phyloP scores from a whole-genome alignment of 2,329 filamentous ascomycete genomes.

The Diplodia intermedia region DNA sequence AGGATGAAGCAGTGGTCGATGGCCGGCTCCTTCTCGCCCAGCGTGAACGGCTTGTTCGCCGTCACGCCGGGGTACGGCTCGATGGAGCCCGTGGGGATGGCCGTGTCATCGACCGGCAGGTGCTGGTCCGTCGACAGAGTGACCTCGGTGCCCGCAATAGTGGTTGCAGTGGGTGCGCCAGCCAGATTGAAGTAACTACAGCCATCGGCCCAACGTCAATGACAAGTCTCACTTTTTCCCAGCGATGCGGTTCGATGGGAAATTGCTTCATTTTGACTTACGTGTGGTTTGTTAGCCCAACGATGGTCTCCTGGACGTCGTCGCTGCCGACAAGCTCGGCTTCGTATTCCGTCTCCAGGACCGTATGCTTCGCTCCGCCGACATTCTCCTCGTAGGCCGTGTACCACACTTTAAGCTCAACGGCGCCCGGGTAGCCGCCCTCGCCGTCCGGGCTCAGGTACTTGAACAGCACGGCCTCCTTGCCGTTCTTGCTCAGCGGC shows the following conservation, averaged over 20 bases:
- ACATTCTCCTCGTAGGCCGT: conserved; percentile 72
- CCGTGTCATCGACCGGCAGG: conserved; percentile 73
- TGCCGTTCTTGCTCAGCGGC: conserved; percentile 59
- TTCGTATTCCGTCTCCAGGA: conserved; percentile 89
- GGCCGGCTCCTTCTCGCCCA: conserved; percentile 73
- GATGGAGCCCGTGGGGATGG: conserved; percentile 76
- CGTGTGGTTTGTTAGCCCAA: conserved; percentile 97
- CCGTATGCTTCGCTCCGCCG: conserved; percentile 68
- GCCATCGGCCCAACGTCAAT: neutral
- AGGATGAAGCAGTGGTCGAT: conserved; percentile 93
- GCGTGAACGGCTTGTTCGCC: conserved; percentile 71
- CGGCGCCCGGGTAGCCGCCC: conserved; percentile 86
- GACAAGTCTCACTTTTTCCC: neutral
- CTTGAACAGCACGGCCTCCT: conserved; percentile 52
- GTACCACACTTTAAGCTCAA: conserved; percentile 80
- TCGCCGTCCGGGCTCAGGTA: conserved; percentile 78
- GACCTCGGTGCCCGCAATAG: conserved; percentile 68
- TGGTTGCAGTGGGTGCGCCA: conserved; percentile 56
- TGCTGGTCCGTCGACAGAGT: conserved; percentile 67
- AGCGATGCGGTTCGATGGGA: conserved; percentile 8
- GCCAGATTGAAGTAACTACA: conserved; percentile 72
- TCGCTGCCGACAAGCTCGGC: conserved; percentile 74
- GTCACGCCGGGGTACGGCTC: conserved; percentile 69
- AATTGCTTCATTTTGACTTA: conserved; percentile 49
- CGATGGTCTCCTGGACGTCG: conserved; percentile 82